Conservation (phyloP, 2,329 filamentous ascomycete species). For the Botrytis fabae region DNA sequence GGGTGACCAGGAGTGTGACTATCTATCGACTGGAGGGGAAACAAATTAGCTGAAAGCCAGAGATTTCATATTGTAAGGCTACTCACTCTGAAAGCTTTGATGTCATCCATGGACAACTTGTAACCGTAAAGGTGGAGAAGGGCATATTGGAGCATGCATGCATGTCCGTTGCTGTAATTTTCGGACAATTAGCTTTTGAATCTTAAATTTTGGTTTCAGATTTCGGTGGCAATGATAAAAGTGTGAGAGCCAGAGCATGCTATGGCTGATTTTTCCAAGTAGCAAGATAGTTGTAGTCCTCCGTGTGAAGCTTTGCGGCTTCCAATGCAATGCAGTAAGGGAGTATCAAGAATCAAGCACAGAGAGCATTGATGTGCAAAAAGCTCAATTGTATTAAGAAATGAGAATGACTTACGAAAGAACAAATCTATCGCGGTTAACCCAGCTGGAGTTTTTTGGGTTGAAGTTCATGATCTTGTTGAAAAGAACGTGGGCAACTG, state of each 20-base stretch:
- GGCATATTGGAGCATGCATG: slow-evolving; percentile 99
- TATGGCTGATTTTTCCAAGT: background rate
- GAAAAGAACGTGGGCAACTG: slow-evolving; percentile 93
- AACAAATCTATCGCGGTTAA: slow-evolving; percentile 97
- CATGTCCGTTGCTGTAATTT: slow-evolving; percentile 82
- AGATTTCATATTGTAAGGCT: background rate
- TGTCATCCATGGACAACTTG: slow-evolving; percentile 78
- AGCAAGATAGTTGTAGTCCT: background rate
- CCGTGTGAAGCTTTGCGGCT: background rate
- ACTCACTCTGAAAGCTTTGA: slow-evolving; percentile 94
- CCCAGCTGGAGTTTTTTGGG: slow-evolving; percentile 96
- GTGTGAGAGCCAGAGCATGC: background rate
- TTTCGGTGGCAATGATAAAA: background rate
- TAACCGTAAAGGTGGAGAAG: slow-evolving; percentile 97
- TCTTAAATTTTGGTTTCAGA: background rate
- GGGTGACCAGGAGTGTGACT: slow-evolving; percentile 93
- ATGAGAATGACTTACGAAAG: slow-evolving; percentile 75
- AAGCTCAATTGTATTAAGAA: background rate
- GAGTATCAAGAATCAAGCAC: too few species aligned
- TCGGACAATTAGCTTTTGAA: slow-evolving; percentile 13
- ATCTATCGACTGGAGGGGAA: slow-evolving; percentile 49
- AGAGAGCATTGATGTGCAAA: background rate
- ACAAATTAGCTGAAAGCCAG: slow-evolving; percentile 16
- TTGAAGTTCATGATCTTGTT: slow-evolving; percentile 99
- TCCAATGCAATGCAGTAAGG: background rate